phyloP scores from a whole-genome alignment of 2,329 filamentous ascomycete species.

The Botrytis squamosa region DNA sequence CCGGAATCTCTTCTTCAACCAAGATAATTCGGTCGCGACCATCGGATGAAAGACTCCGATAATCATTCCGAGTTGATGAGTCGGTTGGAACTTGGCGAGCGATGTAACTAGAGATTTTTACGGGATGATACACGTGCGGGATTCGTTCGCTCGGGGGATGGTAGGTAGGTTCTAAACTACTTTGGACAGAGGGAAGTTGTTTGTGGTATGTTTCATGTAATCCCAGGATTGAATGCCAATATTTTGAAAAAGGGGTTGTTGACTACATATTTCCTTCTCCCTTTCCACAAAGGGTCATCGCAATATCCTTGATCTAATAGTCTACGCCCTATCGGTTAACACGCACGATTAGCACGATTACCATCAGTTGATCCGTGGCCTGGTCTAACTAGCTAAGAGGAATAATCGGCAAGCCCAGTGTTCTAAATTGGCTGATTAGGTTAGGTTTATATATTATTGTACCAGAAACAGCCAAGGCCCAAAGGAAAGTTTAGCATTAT shows the following conservation, averaged over 20 bases:
- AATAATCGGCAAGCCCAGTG: neutral
- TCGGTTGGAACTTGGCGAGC: neutral
- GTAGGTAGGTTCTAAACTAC: neutral
- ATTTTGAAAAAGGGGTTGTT: neutral
- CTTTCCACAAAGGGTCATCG: neutral
- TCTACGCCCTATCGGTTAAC: neutral
- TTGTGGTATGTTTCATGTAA: neutral
- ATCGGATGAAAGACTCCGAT: neutral
- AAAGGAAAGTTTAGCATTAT: neutral
- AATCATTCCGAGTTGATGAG: neutral
- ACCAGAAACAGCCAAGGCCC: neutral
- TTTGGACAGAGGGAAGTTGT: neutral
- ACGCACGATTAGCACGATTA: neutral
- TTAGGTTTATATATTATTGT: neutral
- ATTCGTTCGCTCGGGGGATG: neutral
- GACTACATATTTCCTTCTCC: neutral
- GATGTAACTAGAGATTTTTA: neutral
- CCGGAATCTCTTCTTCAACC: neutral
- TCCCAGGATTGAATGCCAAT: neutral
- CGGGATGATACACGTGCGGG: neutral
- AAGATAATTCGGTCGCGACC: neutral
- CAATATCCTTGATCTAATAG: neutral
- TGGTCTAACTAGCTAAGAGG: neutral
- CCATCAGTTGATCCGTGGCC: neutral
- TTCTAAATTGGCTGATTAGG: neutral